phyloP scores from a whole-genome alignment of 2,329 filamentous ascomycete species.

The Hyphodiscus sp. region DNA sequence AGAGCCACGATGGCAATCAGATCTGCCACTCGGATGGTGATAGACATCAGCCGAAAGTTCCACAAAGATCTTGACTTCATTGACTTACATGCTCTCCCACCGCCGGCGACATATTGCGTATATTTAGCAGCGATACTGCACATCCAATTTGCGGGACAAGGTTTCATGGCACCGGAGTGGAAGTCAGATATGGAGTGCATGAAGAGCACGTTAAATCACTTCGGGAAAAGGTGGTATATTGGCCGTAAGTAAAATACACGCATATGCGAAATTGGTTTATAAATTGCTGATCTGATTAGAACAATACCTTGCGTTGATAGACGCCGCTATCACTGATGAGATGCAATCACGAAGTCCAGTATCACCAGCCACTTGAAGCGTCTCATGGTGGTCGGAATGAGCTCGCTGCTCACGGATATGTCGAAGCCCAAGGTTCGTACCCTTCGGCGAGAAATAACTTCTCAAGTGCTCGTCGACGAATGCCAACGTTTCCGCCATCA shows the following conservation, averaged over 20 bases:
- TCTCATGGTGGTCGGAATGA: not conserved
- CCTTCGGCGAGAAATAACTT: slow-evolving; percentile 36
- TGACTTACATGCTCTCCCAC: slow-evolving; percentile 16
- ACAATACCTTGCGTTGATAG: not conserved
- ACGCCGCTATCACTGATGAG: not conserved
- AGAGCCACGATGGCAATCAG: slow-evolving; percentile 9
- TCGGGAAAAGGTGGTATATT: slow-evolving; percentile 17
- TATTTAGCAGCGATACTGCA: slow-evolving; percentile 18
- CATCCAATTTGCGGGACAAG: slow-evolving; percentile 17
- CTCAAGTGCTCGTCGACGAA: slow-evolving; percentile 43
- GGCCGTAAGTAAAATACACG: slow-evolving; percentile 14
- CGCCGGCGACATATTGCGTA: slow-evolving; percentile 16
- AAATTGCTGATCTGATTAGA: not conserved
- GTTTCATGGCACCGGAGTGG: slow-evolving; percentile 15
- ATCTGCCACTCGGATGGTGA: slow-evolving; percentile 18
- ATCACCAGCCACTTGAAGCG: not conserved
- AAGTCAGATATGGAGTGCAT: slow-evolving; percentile 13
- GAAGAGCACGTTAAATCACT: slow-evolving; percentile 15
- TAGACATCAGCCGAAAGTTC: slow-evolving; percentile 17
- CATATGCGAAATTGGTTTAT: not conserved
- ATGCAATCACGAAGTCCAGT: not conserved
- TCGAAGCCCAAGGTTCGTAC: slow-evolving; percentile 42
- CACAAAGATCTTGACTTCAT: slow-evolving; percentile 18
- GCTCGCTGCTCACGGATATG: slow-evolving; percentile 12
- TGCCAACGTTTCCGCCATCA: slow-evolving; percentile 48